phyloP scores from a whole-genome alignment of 192 early-diverging fungal genomes.

The Coemansia sp. region DNA sequence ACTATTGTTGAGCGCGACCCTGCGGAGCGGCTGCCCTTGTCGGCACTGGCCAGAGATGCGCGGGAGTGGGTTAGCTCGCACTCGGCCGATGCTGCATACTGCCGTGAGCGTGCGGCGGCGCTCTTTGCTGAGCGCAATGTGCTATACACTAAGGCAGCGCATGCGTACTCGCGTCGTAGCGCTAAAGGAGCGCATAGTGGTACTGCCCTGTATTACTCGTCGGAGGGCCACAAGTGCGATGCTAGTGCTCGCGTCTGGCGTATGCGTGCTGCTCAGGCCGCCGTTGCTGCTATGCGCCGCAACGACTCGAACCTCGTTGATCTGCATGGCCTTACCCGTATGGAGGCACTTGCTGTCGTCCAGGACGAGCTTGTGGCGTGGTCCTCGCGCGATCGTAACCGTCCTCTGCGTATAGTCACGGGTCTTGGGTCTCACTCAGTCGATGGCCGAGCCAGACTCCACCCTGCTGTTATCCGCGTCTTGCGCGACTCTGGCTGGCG shows the following conservation, averaged over 20 bases:
- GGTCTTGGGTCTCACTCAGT: conserved; percentile 67
- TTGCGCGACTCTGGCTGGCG: conserved; percentile 60
- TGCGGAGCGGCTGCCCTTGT: conserved; percentile 25
- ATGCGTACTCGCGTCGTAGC: conserved; percentile 27
- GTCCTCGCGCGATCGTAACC: conserved; percentile 46
- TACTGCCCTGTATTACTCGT: conserved; percentile 46
- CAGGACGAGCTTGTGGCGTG: conserved; percentile 61
- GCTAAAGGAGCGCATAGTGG: conserved; percentile 20
- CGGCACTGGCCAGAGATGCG: conserved; percentile 27
- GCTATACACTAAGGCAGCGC: conserved; percentile 41
- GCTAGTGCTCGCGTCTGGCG: conserved; percentile 44
- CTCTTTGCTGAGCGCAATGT: conserved; percentile 33
- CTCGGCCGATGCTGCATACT: conserved; percentile 28
- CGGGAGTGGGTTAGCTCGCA: conserved; percentile 34
- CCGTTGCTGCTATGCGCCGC: conserved; percentile 36
- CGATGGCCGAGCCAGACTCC: conserved; percentile 57
- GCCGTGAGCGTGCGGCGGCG: conserved; percentile 26
- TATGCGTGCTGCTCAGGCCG: conserved; percentile 48
- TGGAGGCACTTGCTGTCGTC: conserved; percentile 61
- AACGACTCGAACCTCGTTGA: conserved; percentile 62
- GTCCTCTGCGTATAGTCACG: conserved; percentile 64
- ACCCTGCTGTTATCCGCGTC: conserved; percentile 51
- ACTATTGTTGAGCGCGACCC: conserved; percentile 9
- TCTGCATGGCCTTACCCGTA: conserved; percentile 65
- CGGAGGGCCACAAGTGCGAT: conserved; percentile 36